phyloP scores from a whole-genome alignment of 164 flowering plant species.

The Euptelea pleiosperma region DNA sequence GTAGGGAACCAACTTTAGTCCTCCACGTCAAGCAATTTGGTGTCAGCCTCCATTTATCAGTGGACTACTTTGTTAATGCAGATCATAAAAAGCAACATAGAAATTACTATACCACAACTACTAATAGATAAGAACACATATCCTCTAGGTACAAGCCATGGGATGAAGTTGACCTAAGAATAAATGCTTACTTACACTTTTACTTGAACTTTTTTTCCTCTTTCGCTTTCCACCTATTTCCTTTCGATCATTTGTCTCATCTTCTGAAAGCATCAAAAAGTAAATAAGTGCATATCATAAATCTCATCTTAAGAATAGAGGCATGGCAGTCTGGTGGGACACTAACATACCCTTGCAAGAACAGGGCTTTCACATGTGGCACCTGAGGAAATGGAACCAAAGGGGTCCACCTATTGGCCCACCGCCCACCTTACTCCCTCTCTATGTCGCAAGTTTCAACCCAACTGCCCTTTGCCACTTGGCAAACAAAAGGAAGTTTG shows the following conservation, averaged over 20 bases:
- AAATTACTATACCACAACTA: not conserved
- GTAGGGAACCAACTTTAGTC: not conserved
- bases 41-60: conserved; percentile 1
- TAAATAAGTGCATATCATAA: not conserved
- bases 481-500: no score
- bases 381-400: not conserved
- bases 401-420: not conserved
- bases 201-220: conserved; percentile 24
- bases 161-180: not conserved
- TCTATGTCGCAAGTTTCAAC: no score
- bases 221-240: conserved; percentile 41
- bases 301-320: not conserved
- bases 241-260: conserved; percentile 35
- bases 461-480: no score
- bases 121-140: not conserved
- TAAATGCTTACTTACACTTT: conserved; percentile 30
- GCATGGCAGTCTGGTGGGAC: not conserved
- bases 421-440: not conserved
- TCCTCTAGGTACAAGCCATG: not conserved
- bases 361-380: not conserved
- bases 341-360: not conserved
- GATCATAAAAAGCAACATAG: not conserved
- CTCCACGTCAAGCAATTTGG: not conserved
- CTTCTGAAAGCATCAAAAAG: conserved; percentile 36
- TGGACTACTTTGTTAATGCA: not conserved